A percentile compares a stretch with the other conserved stretches of the same genome.
Conservation (phyloP, 495 filamentous ascomycete species). For the Copromyces sp. region DNA sequence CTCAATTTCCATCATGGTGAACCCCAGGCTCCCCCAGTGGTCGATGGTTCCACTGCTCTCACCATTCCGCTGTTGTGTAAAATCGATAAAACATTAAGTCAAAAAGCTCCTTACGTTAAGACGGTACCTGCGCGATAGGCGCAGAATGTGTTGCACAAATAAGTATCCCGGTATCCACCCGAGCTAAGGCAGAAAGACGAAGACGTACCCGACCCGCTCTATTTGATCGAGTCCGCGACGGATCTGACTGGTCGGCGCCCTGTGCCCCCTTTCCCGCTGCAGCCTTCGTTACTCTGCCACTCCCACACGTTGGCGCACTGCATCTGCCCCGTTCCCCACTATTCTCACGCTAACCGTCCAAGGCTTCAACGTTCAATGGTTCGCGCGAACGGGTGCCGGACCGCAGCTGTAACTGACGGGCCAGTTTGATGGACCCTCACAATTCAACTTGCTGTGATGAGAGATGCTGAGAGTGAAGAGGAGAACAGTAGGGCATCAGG, state of each 20-base stretch:
- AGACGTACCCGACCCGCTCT: not conserved
- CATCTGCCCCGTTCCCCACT: not conserved
- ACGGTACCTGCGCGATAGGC: not conserved
- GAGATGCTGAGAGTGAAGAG: not conserved
- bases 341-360: not conserved
- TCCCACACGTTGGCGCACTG: not conserved
- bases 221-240: not conserved
- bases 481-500: not conserved
- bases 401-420: not conserved
- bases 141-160: not conserved
- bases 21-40: not conserved
- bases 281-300: not conserved
- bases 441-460: not conserved
- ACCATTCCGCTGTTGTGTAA: not conserved
- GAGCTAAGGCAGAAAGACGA: not conserved
- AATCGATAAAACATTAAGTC: not conserved
- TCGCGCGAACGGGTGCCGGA: not conserved
- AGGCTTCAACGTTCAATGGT: not conserved
- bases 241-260: not conserved
- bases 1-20: not conserved
- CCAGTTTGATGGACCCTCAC: not conserved
- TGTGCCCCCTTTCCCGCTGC: not conserved
- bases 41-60: not conserved
- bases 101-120: not conserved
- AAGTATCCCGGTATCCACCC: not conserved